Conservation (phyloP, 257 asterid species). For the Jacaranda mimosifolia region DNA sequence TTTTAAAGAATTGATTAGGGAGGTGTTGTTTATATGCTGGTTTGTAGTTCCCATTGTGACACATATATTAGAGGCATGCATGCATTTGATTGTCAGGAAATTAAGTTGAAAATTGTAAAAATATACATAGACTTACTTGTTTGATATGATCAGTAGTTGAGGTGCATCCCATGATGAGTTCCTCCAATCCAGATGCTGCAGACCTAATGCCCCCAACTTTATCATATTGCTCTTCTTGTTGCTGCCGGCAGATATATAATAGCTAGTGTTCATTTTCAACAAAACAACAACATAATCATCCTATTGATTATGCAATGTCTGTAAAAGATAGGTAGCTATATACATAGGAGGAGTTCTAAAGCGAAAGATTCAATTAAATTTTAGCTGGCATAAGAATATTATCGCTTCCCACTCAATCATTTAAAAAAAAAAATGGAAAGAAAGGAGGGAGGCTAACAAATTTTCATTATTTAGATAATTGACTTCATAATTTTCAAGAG, state of each 20-base stretch:
- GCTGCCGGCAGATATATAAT: constrained; percentile 32
- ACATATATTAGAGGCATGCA: constrained; percentile 10
- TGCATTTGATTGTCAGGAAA: constrained; percentile 36
- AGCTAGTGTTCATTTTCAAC: constrained; percentile 51
- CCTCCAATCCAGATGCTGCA: constrained; percentile 95
- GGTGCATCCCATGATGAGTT: constrained; percentile 98
- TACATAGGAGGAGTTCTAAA: constrained; percentile 16
- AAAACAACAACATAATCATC: constrained; percentile 53
- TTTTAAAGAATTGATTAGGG: too few relatives aligned
- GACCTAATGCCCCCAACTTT: constrained; percentile 74
- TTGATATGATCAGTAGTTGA: constrained; percentile 68
- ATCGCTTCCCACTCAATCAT: background rate
- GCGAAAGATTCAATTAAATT: constrained; percentile 41
- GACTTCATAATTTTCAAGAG: too few relatives aligned
- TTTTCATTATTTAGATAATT: too few relatives aligned
- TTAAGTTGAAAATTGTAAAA: constrained; percentile 29
- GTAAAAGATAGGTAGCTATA: constrained; percentile 35
- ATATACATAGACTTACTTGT: constrained; percentile 55
- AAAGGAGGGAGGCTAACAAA: too few relatives aligned
- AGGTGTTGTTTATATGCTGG: background rate
- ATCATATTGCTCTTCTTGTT: constrained; percentile 67
- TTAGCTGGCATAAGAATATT: constrained; percentile 32
- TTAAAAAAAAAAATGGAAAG: constrained; percentile 3
- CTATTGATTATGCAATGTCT: constrained; percentile 79
- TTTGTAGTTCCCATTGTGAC: constrained; percentile 13